Conservation (phyloP, 176 grass and related monocot species). For the Pharus latifolius region DNA sequence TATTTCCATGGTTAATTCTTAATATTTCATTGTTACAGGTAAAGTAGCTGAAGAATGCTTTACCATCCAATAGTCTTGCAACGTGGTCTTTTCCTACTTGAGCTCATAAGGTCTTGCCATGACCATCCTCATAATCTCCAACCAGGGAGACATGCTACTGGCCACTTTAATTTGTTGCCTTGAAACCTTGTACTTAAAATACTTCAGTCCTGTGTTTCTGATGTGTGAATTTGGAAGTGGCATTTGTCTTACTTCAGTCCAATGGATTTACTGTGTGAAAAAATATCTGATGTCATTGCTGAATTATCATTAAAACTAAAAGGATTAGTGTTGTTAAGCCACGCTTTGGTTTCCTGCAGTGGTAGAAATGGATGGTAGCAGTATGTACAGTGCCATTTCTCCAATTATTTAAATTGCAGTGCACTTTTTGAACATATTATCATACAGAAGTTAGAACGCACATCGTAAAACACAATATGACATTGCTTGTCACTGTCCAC, state of each 20-base stretch:
- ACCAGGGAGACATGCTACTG: constrained; percentile 7
- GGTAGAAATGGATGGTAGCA: no score
- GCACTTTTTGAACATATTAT: not conserved
- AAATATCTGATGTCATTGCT: no score
- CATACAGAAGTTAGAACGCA: constrained; percentile 1
- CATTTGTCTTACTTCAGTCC: not conserved
- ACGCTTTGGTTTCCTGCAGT: no score
- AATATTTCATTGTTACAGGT: constrained; percentile 24
- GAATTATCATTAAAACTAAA: no score
- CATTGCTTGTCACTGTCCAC: not conserved
- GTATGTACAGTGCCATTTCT: no score
- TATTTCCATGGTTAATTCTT: not conserved
- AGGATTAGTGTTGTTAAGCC: no score
- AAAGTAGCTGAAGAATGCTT: constrained; percentile 22
- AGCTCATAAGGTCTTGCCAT: constrained; percentile 38
- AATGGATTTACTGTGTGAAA: not conserved
- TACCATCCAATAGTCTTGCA: constrained; percentile 8
- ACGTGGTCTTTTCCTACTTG: constrained; percentile 30
- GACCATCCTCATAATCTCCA: constrained; percentile 36
- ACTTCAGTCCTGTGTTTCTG: not conserved
- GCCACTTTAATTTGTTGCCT: not conserved
- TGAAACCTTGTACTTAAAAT: not conserved
- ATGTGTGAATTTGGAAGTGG: not conserved
- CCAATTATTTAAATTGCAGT: not conserved
- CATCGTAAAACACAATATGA: no score